Conservation (phyloP, 768 basidiomycete species). For the Inosperma sp. region DNA sequence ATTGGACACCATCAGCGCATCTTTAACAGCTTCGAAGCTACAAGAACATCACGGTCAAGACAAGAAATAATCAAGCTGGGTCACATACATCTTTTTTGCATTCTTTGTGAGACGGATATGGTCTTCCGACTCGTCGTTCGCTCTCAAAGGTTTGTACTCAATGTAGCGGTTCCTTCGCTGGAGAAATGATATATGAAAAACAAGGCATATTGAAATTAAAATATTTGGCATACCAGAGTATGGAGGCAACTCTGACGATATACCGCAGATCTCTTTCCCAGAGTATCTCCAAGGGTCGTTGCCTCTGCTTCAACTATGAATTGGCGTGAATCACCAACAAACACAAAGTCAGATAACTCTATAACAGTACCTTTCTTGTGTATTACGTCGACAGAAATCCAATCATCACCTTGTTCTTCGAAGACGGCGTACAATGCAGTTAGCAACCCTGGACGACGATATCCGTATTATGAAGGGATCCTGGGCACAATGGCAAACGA, state of each 20-base stretch:
- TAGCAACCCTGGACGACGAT: neutral
- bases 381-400: conserved; percentile 4
- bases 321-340: neutral
- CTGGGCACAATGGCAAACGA: neutral
- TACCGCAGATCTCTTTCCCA: conserved; percentile 3
- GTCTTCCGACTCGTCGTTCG: neutral
- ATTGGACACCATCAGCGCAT: no score
- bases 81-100: neutral
- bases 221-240: conserved; percentile 4
- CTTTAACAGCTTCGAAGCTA: conserved; percentile 2
- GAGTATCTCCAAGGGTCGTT: neutral
- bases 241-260: conserved; percentile 1
- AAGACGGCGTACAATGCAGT: conserved; percentile 2
- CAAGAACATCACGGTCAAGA: no score
- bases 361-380: neutral
- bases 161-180: conserved; percentile 4
- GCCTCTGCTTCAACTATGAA: conserved; percentile 7
- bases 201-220: neutral
- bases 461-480: neutral
- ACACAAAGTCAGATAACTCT: no score
- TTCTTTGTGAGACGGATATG: neutral
- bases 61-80: no score
- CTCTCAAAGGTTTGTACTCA: neutral
- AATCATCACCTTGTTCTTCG: neutral
- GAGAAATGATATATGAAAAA: neutral